phyloP scores from a whole-genome alignment of 2,329 filamentous ascomycete species.

The Mycosphaerella sp. region DNA sequence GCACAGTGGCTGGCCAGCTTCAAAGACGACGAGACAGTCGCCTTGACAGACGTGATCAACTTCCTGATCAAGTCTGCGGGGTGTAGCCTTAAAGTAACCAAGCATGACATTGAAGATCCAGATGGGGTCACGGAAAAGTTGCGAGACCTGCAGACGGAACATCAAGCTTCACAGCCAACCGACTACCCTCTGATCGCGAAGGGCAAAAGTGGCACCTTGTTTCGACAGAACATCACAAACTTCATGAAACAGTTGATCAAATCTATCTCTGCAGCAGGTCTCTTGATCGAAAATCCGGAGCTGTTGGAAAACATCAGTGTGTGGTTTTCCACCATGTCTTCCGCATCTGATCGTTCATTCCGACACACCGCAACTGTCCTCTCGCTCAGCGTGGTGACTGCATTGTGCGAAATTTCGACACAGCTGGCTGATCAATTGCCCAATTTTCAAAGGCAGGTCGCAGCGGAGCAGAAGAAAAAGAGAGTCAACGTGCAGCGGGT shows the following conservation, averaged over 20 bases:
- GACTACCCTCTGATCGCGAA: slow-evolving; percentile 90
- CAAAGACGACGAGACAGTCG: slow-evolving; percentile 48
- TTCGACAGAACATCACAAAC: slow-evolving; percentile 67
- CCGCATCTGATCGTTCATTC: slow-evolving; percentile 79
- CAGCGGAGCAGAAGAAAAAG: slow-evolving; percentile 67
- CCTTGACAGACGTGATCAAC: slow-evolving; percentile 55
- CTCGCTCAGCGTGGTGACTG: slow-evolving; percentile 69
- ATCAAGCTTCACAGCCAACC: slow-evolving; percentile 64
- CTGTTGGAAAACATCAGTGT: slow-evolving; percentile 83
- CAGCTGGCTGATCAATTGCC: slow-evolving; percentile 66
- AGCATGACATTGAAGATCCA: slow-evolving; percentile 79
- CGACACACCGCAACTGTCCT: slow-evolving; percentile 88
- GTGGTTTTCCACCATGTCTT: slow-evolving; percentile 89
- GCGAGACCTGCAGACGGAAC: slow-evolving; percentile 78
- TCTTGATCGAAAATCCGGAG: slow-evolving; percentile 68
- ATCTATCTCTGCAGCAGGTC: slow-evolving; percentile 72
- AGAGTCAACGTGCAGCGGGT: slow-evolving; percentile 72
- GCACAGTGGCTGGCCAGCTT: slow-evolving; percentile 54
- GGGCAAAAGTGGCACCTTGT: slow-evolving; percentile 64
- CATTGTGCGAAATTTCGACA: slow-evolving; percentile 66
- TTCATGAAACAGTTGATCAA: slow-evolving; percentile 75
- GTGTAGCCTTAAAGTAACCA: slow-evolving; percentile 69
- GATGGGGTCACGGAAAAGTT: slow-evolving; percentile 77
- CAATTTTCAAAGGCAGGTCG: slow-evolving; percentile 69
- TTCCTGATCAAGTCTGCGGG: slow-evolving; percentile 64